Percentiles rank a stretch among this genome's conserved stretches.
phyloP scores from a whole-genome alignment of 495 filamentous ascomycete genomes.

The Penicillium tannophilum region DNA sequence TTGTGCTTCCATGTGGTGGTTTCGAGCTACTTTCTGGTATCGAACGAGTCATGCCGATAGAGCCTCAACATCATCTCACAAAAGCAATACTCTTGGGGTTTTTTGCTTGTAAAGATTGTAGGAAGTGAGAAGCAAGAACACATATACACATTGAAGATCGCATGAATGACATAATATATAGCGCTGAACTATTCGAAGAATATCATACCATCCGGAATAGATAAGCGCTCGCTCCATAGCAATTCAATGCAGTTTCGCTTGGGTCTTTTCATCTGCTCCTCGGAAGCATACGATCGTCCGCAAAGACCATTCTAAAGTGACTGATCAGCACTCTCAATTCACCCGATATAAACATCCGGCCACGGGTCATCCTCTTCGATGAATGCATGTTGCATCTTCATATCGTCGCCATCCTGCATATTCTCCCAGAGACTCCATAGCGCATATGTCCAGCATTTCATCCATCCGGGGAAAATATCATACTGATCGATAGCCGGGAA shows the following conservation, averaged over 20 bases:
- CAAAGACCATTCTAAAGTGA: conserved; percentile 11
- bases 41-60: too few relatives aligned
- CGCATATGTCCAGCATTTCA: too few relatives aligned
- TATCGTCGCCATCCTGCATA: conserved; percentile 9
- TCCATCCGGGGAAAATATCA: too few relatives aligned
- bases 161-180: conserved; percentile 3
- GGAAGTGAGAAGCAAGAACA: conserved; percentile 2
- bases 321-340: conserved; percentile 11
- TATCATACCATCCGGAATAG: conserved; percentile 3
- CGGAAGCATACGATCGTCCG: conserved; percentile 12
- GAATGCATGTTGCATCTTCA: conserved; percentile 5
- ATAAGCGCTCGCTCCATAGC: conserved; percentile 10
- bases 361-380: conserved; percentile 10
- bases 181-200: conserved; percentile 1
- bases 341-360: conserved; percentile 12
- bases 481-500: too few relatives aligned
- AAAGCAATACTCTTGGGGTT: neutral
- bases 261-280: conserved; percentile 9
- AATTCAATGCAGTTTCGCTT: conserved; percentile 9
- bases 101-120: conserved; percentile 1
- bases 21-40: too few relatives aligned
- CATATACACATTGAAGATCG: neutral
- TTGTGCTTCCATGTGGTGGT: too few relatives aligned
- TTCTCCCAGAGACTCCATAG: conserved; percentile 11
- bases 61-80: too few relatives aligned